Base-by-base conservation (phyloP, 768 basidiomycete genomes). In the Kwoniella newhampshirensis region DNA sequence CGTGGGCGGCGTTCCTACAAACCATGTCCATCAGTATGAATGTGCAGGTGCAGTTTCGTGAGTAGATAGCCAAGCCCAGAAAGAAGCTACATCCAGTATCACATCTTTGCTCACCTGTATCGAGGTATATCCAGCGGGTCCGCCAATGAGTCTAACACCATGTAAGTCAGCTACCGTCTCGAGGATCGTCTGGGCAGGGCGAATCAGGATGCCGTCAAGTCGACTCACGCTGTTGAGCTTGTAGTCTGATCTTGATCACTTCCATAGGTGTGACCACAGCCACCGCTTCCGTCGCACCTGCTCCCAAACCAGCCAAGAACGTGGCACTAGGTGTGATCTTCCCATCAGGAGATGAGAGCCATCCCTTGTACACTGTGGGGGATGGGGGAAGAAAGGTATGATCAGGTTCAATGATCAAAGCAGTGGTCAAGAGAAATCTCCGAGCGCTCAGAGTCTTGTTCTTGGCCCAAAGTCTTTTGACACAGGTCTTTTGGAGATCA, bases 191-290 rank as follows among this genome's bases (percentile, higher is more conserved):
- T n/a, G n/a, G n/a, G n/a, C n/a, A n/a, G n/a, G n/a, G n/a, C n/a
- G n/a, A n/a, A 26, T 45, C 23, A 25, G 20, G 23, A n/a, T 13
- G 7, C 18, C 20, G 18, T 26, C 18, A 15, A 13, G 4, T 4
- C 15, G 9, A 70, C 71, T 61, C 49, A 73, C 71, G 96, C 71
- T 89, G 87, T 72, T 99, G 96, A 2, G 96, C 94, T 78, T 99
- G 96, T 68, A 99, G 79, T 25, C 96, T 85, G 73, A 99, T 98
- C 81, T 98, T 98, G 74, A 99, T 89, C 18, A 98, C 96, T 75
- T 99, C 96, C 96, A 99, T 98, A 0, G 96, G 96, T 42, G 89
- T 94, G 11, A 99, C 96, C 42, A 99, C 91, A 15, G 85, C 81
- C 17, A 99, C 84, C 1, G 93, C 96, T 78, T 98, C 96, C 0